Evolutionary conservation across 2,329 filamentous ascomycete species (phyloP).

Genomic region (Pezicula neosporulosa): DNA sequence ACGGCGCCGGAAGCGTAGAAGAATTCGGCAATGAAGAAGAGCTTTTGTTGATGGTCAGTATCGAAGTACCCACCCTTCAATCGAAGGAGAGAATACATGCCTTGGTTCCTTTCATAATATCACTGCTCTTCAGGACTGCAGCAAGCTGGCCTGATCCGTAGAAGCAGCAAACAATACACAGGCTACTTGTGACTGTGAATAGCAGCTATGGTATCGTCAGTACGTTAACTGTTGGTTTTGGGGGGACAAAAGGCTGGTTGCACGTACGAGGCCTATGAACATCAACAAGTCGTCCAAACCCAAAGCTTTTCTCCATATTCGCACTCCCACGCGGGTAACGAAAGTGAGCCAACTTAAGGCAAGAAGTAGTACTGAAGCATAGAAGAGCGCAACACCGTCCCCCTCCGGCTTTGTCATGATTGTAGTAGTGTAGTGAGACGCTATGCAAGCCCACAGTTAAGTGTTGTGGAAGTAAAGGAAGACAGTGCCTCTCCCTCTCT

Average conservation of each 20-base stretch:
- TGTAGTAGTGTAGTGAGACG: background rate
- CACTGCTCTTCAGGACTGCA: slow-evolving; percentile 6
- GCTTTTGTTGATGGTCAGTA: slow-evolving; percentile 17
- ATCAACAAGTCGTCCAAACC: slow-evolving; percentile 25
- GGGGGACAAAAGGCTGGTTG: background rate
- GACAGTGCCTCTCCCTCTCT: slow-evolving; percentile 1
- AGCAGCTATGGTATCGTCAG: slow-evolving; percentile 16
- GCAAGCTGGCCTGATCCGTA: slow-evolving; percentile 24
- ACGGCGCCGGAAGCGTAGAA: slow-evolving; percentile 32
- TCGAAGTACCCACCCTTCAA: background rate
- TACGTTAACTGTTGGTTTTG: background rate
- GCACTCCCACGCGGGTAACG: slow-evolving; percentile 16
- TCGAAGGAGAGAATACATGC: slow-evolving; percentile 6
- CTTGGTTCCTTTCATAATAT: slow-evolving; percentile 20
- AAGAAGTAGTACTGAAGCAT: slow-evolving; percentile 21
- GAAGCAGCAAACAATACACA: slow-evolving; percentile 26
- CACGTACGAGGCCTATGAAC: slow-evolving; percentile 23
- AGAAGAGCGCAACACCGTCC: slow-evolving; percentile 22
- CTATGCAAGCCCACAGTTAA: background rate
- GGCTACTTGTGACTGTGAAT: slow-evolving; percentile 20
- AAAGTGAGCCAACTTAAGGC: slow-evolving; percentile 21
- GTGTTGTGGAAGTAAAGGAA: background rate
- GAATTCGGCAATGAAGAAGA: slow-evolving; percentile 35
- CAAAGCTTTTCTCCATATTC: slow-evolving; percentile 22
- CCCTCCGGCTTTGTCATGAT: slow-evolving; percentile 22